A percentile compares a stretch with the other conserved stretches of the same genome.
Conservation (phyloP, 495 filamentous ascomycete genomes). For the Aspergillus egyptiacus region DNA sequence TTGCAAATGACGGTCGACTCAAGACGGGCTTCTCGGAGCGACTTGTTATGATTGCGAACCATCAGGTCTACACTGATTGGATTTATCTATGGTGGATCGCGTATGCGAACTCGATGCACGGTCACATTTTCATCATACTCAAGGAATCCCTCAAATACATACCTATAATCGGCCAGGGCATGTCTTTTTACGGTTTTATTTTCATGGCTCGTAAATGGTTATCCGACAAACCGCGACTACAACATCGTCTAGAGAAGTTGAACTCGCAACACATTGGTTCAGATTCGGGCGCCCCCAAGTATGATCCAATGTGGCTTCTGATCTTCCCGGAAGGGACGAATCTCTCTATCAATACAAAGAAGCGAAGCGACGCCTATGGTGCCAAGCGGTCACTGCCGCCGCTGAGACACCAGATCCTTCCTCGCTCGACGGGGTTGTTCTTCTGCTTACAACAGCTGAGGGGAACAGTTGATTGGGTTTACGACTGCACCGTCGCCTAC, state of each 20-base stretch:
- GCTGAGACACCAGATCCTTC: conserved; percentile 52
- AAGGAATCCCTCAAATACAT: conserved; percentile 64
- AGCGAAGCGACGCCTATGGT: conserved; percentile 49
- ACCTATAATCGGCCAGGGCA: conserved; percentile 56
- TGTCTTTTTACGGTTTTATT: conserved; percentile 66
- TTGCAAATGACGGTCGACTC: conserved; percentile 49
- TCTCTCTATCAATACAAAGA: conserved; percentile 52
- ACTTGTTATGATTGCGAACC: conserved; percentile 59
- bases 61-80: conserved; percentile 69
- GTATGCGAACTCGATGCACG: conserved; percentile 60
- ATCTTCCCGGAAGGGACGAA: conserved; percentile 70
- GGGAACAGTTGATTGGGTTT: conserved; percentile 58
- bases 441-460: conserved; percentile 58
- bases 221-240: conserved; percentile 54
- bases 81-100: conserved; percentile 67
- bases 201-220: conserved; percentile 65
- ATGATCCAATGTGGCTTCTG: conserved; percentile 66
- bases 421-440: conserved; percentile 57
- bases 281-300: conserved; percentile 38
- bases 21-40: conserved; percentile 55
- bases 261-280: conserved; percentile 47
- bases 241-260: conserved; percentile 55
- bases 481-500: conserved; percentile 65
- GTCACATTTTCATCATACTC: conserved; percentile 63
- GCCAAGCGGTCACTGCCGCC: conserved; percentile 48